phyloP scores from a whole-genome alignment of 306 rosid species.

The Quercus suber region DNA sequence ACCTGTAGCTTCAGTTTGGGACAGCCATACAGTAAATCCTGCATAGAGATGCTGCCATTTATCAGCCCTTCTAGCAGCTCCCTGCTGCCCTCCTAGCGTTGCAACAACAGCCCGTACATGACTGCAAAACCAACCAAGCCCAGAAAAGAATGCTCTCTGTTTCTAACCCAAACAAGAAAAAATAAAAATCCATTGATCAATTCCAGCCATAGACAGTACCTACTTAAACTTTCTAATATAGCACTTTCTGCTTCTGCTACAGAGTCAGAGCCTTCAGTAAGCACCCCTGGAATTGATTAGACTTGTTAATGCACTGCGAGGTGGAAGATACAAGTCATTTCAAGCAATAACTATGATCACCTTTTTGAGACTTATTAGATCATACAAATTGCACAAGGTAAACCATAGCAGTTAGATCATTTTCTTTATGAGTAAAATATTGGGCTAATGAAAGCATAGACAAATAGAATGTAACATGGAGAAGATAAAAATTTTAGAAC shows the following conservation, averaged over 20 bases:
- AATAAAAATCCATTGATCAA: background rate
- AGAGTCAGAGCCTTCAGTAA: conserved; percentile 69
- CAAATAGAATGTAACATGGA: background rate
- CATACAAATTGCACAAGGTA: background rate
- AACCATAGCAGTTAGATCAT: background rate
- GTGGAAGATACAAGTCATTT: conserved; percentile 30
- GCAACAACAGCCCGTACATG: conserved; percentile 75
- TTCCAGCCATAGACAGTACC: conserved; percentile 42
- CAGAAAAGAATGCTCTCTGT: conserved; percentile 1
- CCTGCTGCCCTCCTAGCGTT: conserved; percentile 73
- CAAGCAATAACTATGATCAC: background rate
- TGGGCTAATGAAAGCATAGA: background rate
- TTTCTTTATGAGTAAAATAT: background rate
- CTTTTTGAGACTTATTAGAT: background rate
- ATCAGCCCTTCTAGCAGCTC: conserved; percentile 61
- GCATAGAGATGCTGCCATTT: conserved; percentile 84
- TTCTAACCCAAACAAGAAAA: background rate
- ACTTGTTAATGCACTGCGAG: conserved; percentile 37
- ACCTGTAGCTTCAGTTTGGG: conserved; percentile 80
- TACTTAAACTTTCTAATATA: conserved; percentile 82
- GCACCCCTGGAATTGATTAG: conserved; percentile 67
- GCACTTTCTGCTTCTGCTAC: conserved; percentile 77
- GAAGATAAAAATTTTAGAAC: background rate
- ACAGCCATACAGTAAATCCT: conserved; percentile 89
- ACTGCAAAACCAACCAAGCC: conserved; percentile 38